Conservation (phyloP, 75 land plant species). For the Cunninghamia lanceolata region DNA sequence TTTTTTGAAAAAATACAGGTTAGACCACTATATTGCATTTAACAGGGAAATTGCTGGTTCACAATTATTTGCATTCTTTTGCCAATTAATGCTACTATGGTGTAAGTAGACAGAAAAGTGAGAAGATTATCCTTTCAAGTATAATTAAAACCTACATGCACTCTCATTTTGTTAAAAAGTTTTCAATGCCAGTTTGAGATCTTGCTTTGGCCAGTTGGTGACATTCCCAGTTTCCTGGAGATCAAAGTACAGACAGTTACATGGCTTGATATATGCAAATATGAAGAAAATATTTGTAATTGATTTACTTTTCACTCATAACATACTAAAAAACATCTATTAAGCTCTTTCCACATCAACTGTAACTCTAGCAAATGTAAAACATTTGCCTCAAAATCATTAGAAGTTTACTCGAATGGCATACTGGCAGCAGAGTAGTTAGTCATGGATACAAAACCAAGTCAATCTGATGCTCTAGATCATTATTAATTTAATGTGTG, state of each 20-base stretch:
- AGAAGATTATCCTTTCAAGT: neutral
- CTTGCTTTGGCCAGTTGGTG: constrained; percentile 50
- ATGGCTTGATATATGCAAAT: neutral
- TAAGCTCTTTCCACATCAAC: too few species aligned
- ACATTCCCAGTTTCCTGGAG: constrained; percentile 37
- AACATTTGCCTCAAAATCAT: neutral
- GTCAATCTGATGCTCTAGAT: too few species aligned
- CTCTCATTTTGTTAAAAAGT: constrained; percentile 13
- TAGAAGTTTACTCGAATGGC: neutral
- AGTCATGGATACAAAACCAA: too few species aligned
- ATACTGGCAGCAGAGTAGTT: too few species aligned
- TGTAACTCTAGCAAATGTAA: too few species aligned
- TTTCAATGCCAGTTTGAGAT: constrained; percentile 42
- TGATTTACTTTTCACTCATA: neutral
- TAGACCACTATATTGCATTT: too few species aligned
- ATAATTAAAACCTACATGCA: constrained; percentile 20
- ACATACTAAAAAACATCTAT: neutral
- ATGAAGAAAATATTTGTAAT: neutral
- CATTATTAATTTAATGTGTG: too few species aligned
- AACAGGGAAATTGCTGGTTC: neutral
- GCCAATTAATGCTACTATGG: neutral
- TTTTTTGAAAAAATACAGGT: too few species aligned
- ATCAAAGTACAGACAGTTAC: neutral
- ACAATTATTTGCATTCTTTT: neutral
- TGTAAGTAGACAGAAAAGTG: neutral